phyloP scores from a whole-genome alignment of 2,329 filamentous ascomycete genomes.

The Anthostomella pinea region DNA sequence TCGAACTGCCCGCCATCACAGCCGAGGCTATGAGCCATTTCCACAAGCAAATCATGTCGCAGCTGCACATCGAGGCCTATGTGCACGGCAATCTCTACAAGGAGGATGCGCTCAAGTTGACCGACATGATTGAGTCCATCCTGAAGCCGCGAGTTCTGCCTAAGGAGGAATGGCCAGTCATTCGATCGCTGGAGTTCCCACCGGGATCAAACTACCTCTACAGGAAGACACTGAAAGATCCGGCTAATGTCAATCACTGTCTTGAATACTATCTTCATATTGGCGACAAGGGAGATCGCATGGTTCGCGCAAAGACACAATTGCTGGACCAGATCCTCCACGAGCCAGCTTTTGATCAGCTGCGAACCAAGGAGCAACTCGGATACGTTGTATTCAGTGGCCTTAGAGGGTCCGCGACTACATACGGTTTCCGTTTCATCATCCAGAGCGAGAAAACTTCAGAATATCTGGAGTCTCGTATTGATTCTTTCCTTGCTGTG shows the following conservation, averaged over 20 bases:
- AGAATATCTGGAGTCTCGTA: conserved; percentile 79
- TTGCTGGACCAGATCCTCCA: conserved; percentile 87
- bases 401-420: conserved; percentile 67
- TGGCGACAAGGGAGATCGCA: conserved; percentile 66
- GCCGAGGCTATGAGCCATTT: conserved; percentile 73
- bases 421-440: conserved; percentile 81
- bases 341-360: conserved; percentile 90
- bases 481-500: conserved; percentile 75
- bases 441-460: conserved; percentile 90
- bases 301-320: conserved; percentile 70
- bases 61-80: conserved; percentile 84
- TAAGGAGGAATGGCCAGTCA: conserved; percentile 73
- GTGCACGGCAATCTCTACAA: conserved; percentile 93
- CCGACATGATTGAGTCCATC: conserved; percentile 74
- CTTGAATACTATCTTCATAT: conserved; percentile 76
- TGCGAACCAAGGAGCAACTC: conserved; percentile 94
- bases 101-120: conserved; percentile 84
- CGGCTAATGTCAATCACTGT: conserved; percentile 84
- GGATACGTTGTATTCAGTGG: conserved; percentile 95
- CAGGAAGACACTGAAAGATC: conserved; percentile 76
- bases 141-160: conserved; percentile 73
- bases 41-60: conserved; percentile 74
- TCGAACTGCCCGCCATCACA: conserved; percentile 72
- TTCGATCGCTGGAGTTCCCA: conserved; percentile 73
- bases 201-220: conserved; percentile 81